Conservation (phyloP, 768 basidiomycete genomes). For the Lepiota venenata region DNA sequence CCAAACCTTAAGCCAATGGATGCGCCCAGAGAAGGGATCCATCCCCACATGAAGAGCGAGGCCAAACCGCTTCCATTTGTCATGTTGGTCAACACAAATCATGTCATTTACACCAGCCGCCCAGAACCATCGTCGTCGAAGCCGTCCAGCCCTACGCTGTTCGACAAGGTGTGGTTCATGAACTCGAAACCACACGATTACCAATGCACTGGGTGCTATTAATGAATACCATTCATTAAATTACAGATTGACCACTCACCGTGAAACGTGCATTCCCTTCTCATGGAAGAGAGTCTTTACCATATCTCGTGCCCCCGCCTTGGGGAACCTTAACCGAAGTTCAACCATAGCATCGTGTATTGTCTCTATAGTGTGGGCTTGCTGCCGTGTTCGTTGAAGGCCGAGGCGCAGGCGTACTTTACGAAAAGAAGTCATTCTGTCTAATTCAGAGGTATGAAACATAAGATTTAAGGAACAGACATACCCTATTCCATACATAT, state of each 20-base stretch:
- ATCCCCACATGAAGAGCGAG: constrained; percentile 29
- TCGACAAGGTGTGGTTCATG: constrained; percentile 18
- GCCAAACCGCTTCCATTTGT: constrained; percentile 41
- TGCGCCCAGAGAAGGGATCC: constrained; percentile 31
- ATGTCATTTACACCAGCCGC: constrained; percentile 40
- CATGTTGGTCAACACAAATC: constrained; percentile 39
- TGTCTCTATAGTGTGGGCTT: neutral
- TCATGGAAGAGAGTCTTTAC: neutral
- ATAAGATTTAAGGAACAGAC: neutral
- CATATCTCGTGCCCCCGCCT: neutral
- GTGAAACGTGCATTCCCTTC: neutral
- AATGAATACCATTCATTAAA: neutral
- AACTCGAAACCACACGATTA: neutral
- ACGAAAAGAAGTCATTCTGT: neutral
- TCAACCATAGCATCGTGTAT: neutral
- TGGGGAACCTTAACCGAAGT: neutral
- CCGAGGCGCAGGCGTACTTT: neutral
- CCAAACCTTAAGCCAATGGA: constrained; percentile 39
- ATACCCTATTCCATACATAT: neutral
- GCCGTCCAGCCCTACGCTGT: constrained; percentile 12
- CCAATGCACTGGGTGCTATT: neutral
- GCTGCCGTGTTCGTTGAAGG: neutral
- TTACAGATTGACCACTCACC: neutral
- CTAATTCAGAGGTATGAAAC: neutral
- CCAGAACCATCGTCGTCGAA: constrained; percentile 29